Base-by-base conservation (phyloP, 2,329 filamentous ascomycete species). In the Harringtonia aguacate region DNA sequence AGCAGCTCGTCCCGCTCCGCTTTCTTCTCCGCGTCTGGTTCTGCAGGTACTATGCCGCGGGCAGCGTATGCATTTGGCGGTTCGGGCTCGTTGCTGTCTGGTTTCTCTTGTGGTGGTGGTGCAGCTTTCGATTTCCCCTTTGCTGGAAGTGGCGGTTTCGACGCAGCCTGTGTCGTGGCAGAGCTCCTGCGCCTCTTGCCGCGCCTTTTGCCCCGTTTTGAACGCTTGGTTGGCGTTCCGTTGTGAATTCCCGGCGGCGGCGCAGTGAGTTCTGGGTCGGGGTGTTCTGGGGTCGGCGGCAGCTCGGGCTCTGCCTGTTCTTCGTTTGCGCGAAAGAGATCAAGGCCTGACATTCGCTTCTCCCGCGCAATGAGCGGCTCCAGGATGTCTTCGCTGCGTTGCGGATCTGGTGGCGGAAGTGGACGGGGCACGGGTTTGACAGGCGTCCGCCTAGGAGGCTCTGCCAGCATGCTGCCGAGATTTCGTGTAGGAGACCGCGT, bases 171-270 rank as follows among this genome's bases (percentile, higher is more conserved):
- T 41, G 74, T 75, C 3, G 73, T 54, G 1, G 73, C 73, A 2
- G 75, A 77, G 46, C 63, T 22, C 17, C 27, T 36, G 20, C 21
- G 14, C 20, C 38, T 43, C 9, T 38, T 31, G 34, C 28, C 31
- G 9, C 39, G 41, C 22, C 30, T 56, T 43, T 58, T 65, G 46
- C 61, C 66, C 52, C 69, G 64, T 52, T 66, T 66, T 3, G 64
- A 62, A 28, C 64, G 61, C 46, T 67, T 73, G 20, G 72, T 74
- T 0, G 77, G 75, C 14, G 48, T 48, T 30, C 73, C 77, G 41
- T 70, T 70, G 47, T 80, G 77, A 24, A 81, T 81, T 1, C 77
- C 78, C 18, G 63, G 57, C 1, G 76, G 73, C 8, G 74, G 74
- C 4, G 72, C 73, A 36, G 68, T 72, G 24, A 75, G 65, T 1